Evolutionary conservation across 2,329 filamentous ascomycete species (phyloP).

Genomic region (Exophiala sp.): DNA sequence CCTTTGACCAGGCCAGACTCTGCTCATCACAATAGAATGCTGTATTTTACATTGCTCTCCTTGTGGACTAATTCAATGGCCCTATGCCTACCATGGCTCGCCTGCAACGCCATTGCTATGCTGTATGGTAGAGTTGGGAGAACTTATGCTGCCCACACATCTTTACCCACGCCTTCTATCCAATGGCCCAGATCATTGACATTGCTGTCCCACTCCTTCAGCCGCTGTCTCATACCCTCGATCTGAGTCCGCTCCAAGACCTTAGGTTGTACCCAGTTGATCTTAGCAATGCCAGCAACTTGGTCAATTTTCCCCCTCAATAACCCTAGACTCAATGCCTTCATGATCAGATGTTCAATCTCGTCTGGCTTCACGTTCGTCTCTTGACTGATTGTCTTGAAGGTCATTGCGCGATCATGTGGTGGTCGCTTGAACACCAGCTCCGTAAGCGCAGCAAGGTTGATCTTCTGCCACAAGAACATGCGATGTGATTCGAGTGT

Average conservation of each 20-base stretch:
- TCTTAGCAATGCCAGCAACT: constrained; percentile 87
- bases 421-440: constrained; percentile 93
- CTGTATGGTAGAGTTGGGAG: constrained; percentile 1
- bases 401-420: constrained; percentile 92
- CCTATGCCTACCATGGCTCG: neutral
- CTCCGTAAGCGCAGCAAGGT: constrained; percentile 91
- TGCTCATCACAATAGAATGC: too few relatives aligned
- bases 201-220: constrained; percentile 93
- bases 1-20: too few relatives aligned
- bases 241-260: constrained; percentile 95
- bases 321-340: constrained; percentile 89
- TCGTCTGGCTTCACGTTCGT: constrained; percentile 88
- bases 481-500: constrained; percentile 74
- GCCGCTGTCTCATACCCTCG: constrained; percentile 78
- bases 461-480: constrained; percentile 96
- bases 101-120: constrained; percentile 26
- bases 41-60: too few relatives aligned
- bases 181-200: constrained; percentile 95
- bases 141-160: constrained; percentile 80
- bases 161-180: constrained; percentile 90
- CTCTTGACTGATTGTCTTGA: constrained; percentile 80
- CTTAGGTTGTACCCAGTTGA: constrained; percentile 99
- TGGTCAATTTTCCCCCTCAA: constrained; percentile 92
- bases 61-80: too few relatives aligned
- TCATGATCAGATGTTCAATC: constrained; percentile 98